A percentile compares a stretch with the other conserved stretches of the same genome.
phyloP scores from a whole-genome alignment of 176 grass and related monocot genomes.

The Musa beccarii region DNA sequence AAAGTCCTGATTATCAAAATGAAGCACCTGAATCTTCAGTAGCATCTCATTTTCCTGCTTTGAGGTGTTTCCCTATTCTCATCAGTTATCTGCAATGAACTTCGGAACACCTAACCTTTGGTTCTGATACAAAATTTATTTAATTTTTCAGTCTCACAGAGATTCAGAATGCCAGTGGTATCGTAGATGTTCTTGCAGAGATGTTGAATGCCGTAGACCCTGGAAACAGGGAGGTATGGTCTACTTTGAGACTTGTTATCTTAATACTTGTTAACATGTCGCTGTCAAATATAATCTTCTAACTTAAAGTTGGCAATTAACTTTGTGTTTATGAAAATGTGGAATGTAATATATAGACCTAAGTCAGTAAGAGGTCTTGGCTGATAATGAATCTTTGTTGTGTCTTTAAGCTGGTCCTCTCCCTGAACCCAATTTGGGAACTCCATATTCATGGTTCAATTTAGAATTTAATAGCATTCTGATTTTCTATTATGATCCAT shows the following conservation, averaged over 20 bases:
- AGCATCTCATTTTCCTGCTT: slow-evolving; percentile 67
- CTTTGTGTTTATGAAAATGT: background rate
- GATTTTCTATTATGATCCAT: background rate
- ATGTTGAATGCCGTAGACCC: slow-evolving; percentile 93
- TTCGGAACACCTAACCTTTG: background rate
- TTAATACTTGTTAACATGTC: background rate
- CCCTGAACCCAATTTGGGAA: background rate
- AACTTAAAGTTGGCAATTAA: background rate
- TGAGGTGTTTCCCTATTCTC: slow-evolving; percentile 43
- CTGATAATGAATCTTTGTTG: background rate
- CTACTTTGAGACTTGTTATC: background rate
- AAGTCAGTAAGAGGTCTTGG: background rate
- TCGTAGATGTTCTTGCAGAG: slow-evolving; percentile 74
- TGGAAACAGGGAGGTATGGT: slow-evolving; percentile 80
- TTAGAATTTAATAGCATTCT: background rate
- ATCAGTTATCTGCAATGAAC: background rate
- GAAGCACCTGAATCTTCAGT: slow-evolving; percentile 77
- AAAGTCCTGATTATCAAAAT: slow-evolving; percentile 67
- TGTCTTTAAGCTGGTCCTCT: background rate
- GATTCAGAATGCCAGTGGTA: slow-evolving; percentile 72
- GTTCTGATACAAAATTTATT: slow-evolving; percentile 24
- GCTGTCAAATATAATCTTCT: background rate
- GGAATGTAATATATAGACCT: background rate
- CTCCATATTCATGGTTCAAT: background rate
- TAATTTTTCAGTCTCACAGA: slow-evolving; percentile 70